A percentile compares a stretch with the other conserved stretches of the same genome.
phyloP scores from a whole-genome alignment of 805 yeast species.

The Pichia phayaonensis region DNA sequence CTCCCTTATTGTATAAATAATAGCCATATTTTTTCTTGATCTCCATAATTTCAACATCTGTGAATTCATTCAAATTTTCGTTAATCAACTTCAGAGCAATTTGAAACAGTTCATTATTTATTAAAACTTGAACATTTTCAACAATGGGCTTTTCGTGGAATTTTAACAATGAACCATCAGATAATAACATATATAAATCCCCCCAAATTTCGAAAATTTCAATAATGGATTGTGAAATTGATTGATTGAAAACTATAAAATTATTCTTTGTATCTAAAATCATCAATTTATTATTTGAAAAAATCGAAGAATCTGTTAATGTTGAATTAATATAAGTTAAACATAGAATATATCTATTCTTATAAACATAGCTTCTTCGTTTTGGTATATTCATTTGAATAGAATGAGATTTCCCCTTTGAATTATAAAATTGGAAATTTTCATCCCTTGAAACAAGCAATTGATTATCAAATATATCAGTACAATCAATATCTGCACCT shows the following conservation, averaged over 20 bases:
- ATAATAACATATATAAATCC: conserved; percentile 52
- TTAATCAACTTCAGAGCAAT: conserved; percentile 65
- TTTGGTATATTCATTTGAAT: conserved; percentile 53
- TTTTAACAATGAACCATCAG: conserved; percentile 69
- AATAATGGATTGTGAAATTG: conserved; percentile 57
- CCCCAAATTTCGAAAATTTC: conserved; percentile 52
- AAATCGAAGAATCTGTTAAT: conserved; percentile 18
- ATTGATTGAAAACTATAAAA: conserved; percentile 59
- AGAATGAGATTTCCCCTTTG: conserved; percentile 44
- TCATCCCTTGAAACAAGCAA: conserved; percentile 59
- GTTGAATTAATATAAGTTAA: conserved; percentile 36
- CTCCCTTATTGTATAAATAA: conserved; percentile 56
- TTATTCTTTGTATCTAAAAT: conserved; percentile 66
- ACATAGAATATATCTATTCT: conserved; percentile 41
- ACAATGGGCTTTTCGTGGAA: conserved; percentile 58
- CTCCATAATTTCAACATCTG: conserved; percentile 27
- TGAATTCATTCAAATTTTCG: conserved; percentile 19
- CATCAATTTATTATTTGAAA: conserved; percentile 45
- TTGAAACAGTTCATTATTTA: conserved; percentile 62
- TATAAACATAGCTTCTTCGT: conserved; percentile 38
- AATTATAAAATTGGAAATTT: conserved; percentile 56
- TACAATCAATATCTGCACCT: conserved; percentile 47
- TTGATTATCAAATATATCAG: conserved; percentile 25
- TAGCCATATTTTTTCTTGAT: conserved; percentile 64
- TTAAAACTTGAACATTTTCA: conserved; percentile 61